These are phyloP conservation scores for Aureobasidium sp. DNA, from an alignment of 2,329 filamentous ascomycete species.

Conservation along the genomic window DNA sequence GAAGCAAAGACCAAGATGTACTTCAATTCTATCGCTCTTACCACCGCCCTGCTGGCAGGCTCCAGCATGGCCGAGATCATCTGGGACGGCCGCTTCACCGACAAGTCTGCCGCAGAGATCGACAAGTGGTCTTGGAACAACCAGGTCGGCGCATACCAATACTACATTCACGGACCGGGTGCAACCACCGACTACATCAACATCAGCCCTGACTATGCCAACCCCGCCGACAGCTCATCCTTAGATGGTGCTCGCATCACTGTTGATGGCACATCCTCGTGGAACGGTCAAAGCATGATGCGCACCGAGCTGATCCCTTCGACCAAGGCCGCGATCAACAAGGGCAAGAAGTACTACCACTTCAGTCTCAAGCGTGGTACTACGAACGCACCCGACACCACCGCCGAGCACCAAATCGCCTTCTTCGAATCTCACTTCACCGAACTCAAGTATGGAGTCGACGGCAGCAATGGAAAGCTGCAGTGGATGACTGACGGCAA, in stretches of 20 bases:
- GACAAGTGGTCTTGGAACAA: conserved; percentile 44
- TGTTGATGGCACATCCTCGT: conserved; percentile 57
- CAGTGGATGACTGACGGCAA: conserved; percentile 58
- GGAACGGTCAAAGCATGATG: conserved; percentile 67
- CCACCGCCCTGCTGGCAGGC: conserved; percentile 20
- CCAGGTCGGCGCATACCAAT: conserved; percentile 64
- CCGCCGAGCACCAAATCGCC: conserved; percentile 60
- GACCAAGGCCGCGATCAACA: conserved; percentile 57
- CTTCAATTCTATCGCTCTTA: conserved; percentile 14
- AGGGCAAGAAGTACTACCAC: conserved; percentile 65
- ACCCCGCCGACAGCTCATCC: conserved; percentile 55
- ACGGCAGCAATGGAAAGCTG: conserved; percentile 33
- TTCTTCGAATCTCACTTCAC: conserved; percentile 67
- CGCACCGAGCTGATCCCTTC: conserved; percentile 68
- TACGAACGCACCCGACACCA: conserved; percentile 54
- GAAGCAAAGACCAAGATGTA: background rate
- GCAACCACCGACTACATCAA: conserved; percentile 54
- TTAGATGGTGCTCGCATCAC: conserved; percentile 63
- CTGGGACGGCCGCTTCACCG: conserved; percentile 63
- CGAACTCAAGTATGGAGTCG: conserved; percentile 61
- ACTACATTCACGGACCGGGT: conserved; percentile 64
- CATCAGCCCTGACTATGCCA: conserved; percentile 55
- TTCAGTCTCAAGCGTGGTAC: conserved; percentile 57
- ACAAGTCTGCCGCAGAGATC: conserved; percentile 49
- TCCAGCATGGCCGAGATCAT: conserved; percentile 37